These are phyloP conservation scores for Eucalyptus cloeziana DNA, from an alignment of 345 rosid species.

Conservation along the genomic window DNA sequence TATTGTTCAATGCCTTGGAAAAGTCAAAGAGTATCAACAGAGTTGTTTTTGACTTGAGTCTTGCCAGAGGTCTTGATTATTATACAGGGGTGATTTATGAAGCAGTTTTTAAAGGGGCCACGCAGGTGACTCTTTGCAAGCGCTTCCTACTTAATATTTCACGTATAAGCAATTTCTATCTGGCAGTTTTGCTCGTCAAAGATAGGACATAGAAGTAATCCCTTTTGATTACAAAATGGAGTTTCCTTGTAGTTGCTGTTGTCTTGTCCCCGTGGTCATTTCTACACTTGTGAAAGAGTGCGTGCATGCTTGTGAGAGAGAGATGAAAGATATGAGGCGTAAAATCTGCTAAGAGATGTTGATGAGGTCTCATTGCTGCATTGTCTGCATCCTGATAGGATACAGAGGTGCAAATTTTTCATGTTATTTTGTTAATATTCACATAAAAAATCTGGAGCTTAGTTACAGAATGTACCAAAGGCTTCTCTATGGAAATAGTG, in stretches of 20 bases:
- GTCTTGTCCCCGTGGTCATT: not conserved
- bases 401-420: not conserved
- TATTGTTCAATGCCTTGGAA: slow-evolving; percentile 76
- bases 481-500: not conserved
- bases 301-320: not conserved
- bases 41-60: slow-evolving; percentile 90
- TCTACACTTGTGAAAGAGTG: not conserved
- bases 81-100: slow-evolving; percentile 94
- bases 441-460: not conserved
- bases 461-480: not conserved
- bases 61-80: slow-evolving; percentile 98
- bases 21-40: slow-evolving; percentile 62
- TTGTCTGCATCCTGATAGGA: not conserved
- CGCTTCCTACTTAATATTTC: not conserved
- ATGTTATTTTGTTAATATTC: not conserved
- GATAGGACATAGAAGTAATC: not conserved
- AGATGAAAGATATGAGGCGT: not conserved
- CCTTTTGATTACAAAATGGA: not conserved
- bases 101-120: slow-evolving; percentile 74
- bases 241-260: not conserved
- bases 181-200: not conserved
- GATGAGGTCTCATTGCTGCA: not conserved
- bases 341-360: not conserved
- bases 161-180: not conserved
- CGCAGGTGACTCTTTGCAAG: slow-evolving; percentile 37